Percentiles rank a stretch among this genome's conserved stretches.
Evolutionary conservation across 2,329 filamentous ascomycete species (phyloP).

Genomic region (Ophiostoma perfectum): DNA sequence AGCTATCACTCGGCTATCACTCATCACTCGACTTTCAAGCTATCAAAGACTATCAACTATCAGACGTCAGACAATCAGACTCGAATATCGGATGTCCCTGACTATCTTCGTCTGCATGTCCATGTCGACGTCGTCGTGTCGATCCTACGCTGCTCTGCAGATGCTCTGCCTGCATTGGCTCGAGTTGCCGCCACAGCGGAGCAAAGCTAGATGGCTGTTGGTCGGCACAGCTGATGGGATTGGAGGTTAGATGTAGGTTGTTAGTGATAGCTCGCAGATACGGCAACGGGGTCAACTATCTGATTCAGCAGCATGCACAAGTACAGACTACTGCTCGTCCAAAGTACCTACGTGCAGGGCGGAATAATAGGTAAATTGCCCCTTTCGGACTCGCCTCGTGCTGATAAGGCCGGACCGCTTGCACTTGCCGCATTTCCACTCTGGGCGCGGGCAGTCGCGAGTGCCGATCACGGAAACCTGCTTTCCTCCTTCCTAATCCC

Average conservation of each 20-base stretch:
- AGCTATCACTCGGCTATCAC: background rate
- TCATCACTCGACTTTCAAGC: background rate
- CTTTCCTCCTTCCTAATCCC: conserved; percentile 5
- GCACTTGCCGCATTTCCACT: background rate
- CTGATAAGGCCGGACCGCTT: conserved; percentile 7
- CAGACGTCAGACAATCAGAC: background rate
- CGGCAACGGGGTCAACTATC: background rate
- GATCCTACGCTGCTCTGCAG: background rate
- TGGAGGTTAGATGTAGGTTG: no score
- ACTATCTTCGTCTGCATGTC: background rate
- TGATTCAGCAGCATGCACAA: background rate
- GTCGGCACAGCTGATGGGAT: background rate
- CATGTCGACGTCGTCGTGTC: background rate
- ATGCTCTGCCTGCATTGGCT: background rate
- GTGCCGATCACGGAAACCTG: conserved; percentile 1
- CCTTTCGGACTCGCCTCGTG: conserved; percentile 3
- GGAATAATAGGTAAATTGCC: background rate
- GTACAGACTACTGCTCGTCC: background rate
- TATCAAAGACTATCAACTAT: background rate
- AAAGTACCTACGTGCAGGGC: background rate
- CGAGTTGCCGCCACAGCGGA: background rate
- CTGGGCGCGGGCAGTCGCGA: background rate
- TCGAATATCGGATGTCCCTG: background rate
- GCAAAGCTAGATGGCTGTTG: background rate
- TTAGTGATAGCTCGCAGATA: background rate